Evolutionary conservation across 2,329 filamentous ascomycete species (phyloP), one percentile per base, ranked within the genome.

Genomic region (Nemania sp.): DNA sequence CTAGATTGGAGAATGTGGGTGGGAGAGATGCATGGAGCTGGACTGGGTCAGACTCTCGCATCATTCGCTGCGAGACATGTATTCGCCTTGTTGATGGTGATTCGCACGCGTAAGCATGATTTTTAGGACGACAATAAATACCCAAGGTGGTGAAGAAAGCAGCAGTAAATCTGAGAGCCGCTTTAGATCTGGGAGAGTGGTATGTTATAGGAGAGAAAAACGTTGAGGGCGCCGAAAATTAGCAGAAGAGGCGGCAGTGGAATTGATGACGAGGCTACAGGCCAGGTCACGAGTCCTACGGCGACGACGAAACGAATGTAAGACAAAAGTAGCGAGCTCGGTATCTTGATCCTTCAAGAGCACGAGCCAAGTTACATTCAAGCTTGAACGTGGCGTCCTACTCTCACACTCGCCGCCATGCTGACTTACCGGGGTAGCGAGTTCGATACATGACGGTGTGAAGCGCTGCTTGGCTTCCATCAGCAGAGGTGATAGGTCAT

Each of bases 271-370:
- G 59, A 58, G 59, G 55, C 55, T 62, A 50, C 51, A 43, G 25
- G 37, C 29, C 37, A 42, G 46, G 50, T 59, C 59, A 54, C 55
- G 40, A 39, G 50, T 62, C 50, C 59, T 59, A 51, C 18, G 34
- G 25, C 15, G 45, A 47, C 45, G 13, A 32, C 25, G 20, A 47
- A 29, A 29, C 25, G 7, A 29, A 29, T 29, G 25, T 29, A 29
- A 29, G 25, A n/a, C 25, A 7, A 11, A 4, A 11, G 35, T 12
- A 39, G 15, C 7, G 13, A 7, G 34, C 34, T 7, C 13, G 9
- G 17, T 11, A 51, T 52, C 34, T 39, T 46, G 12, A 59, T 59
- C 54, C 54, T 51, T 62, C 51, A 59, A 45, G 37, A 51, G 56
- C 46, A 55, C 51, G 47, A 51, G 45, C 51, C 48, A 59, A 10